Base-by-base conservation (phyloP, 805 yeast genomes). In the Teunomyces aglyptinius region DNA sequence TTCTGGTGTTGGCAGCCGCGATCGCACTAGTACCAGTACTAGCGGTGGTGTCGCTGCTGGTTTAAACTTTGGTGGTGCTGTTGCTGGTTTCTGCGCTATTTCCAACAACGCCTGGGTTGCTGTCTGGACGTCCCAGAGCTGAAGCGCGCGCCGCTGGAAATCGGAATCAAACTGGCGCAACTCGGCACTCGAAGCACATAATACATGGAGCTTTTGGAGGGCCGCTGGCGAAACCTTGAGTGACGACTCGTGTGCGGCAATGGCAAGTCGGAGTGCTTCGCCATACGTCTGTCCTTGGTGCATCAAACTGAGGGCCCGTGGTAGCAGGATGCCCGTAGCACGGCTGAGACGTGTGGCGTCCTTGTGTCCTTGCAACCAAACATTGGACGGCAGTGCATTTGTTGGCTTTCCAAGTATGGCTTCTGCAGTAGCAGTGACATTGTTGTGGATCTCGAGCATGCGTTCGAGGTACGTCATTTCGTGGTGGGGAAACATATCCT, bases 401-500 rank as follows among this genome's bases (percentile, higher is more conserved):
- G n/a, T 15, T 6, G 26, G 26, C 2, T 3, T 10, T 12, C 10
- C n/a, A 7, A 36, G 24, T 12, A 36, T 11, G 3, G 24, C 6
- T n/a, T 36, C 39, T 19, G 39, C 24, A n/a, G 39, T 28, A 4
- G 28, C 8, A n/a, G 24, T 15, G 6, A 36, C 39, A 15, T 36
- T 18, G 19, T 28, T 28, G 7, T 13, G 22, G 7, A 22, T 13
- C 35, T 4, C 24, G 2, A n/a, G 35, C 15, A 28, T 16, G 12
- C 12, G 33, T 5, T 27, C 33, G 26, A 19, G 39, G 49, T 16
- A 12, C n/a, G 13, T 18, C 39, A 36, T 34, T 2, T 69, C 65
- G 2, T 67, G 49, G 12, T 70, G 57, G 0, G 85, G 84, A 48
- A 81, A 80, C 61, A 81, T 70, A 11, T 69, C 73, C 41, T 57